Base-by-base conservation (phyloP, 805 yeast species). In the Lipomyces mesembrius region DNA sequence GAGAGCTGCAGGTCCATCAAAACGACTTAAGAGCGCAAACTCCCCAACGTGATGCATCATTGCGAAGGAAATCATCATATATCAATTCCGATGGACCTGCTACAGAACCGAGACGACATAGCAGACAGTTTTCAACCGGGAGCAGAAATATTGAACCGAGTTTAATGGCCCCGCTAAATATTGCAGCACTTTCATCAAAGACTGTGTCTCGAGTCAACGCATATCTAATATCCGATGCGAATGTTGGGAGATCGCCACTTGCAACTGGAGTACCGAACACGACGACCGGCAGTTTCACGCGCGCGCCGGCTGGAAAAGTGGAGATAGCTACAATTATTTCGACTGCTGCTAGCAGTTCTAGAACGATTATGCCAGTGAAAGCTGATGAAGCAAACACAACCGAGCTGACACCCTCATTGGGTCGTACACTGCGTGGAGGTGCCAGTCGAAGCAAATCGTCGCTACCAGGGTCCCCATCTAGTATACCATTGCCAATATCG, bases 161-260 rank as follows among this genome's bases (percentile, higher is more conserved):
- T 12, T 17, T 59, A 14, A 46, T 63, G 63, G 65, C 67, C 17
- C 70, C 70, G 29, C n/a, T 64, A 27, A 66, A 11, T 17, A 8
- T 66, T 5, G 25, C 51, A 14, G 59, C 70, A 1, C 59, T 64
- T 12, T 54, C 67, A 9, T n/a, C 64, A 5, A 57, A 49, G 35
- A 63, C 70, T n/a, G 60, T 63, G 6, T 37, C 70, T 32, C 56
- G 57, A 9, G 55, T 60, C 29, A 62, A 59, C 43, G 66, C 64
- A 7, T 22, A 57, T 49, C 60, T 56, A 25, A 52, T 9, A 29
- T 29, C n/a, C 22, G 34, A 22, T 22, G 55, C 49, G 20, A 43
- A 43, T 6, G 49, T 43, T 17, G 49, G 8, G 20, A 43, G 14
- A 2, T 17, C 22, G 49, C 49, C 49, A n/a, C 9, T 43, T 17